These are phyloP conservation scores for Coriolopsis trogii DNA, from an alignment of 1,284 basidiomycete species.

Conservation along the genomic window DNA sequence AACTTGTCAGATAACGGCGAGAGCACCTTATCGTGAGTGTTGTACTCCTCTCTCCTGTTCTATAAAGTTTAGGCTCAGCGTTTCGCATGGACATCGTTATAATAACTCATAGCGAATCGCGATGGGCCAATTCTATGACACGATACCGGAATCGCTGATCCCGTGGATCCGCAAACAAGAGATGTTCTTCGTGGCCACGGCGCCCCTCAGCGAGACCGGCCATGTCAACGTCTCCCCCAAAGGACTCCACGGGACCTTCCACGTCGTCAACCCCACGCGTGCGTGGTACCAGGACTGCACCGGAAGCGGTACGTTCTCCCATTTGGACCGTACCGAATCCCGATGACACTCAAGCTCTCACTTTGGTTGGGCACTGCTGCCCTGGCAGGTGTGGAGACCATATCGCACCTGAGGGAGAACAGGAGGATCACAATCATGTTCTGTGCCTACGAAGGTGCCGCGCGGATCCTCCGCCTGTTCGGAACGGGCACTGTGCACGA, in stretches of 20 bases:
- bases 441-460: conserved; percentile 54
- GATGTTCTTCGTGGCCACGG: conserved; percentile 60
- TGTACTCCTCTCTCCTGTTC: too few species aligned
- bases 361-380: not conserved
- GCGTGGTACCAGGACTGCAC: conserved; percentile 63
- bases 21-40: too few species aligned
- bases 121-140: conserved; percentile 54
- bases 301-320: conserved; percentile 48
- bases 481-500: conserved; percentile 54
- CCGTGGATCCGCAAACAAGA: conserved; percentile 54
- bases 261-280: conserved; percentile 45
- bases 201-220: conserved; percentile 50
- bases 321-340: not conserved
- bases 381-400: conserved; percentile 52
- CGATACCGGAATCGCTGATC: conserved; percentile 46
- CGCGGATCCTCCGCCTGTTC: conserved; percentile 52
- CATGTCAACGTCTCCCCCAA: conserved; percentile 63
- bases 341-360: too few species aligned
- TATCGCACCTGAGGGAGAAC: conserved; percentile 59
- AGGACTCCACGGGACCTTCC: conserved; percentile 50
- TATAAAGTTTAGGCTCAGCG: too few species aligned
- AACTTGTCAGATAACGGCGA: too few species aligned
- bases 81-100: too few species aligned
- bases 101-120: too few species aligned
- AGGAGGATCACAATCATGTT: conserved; percentile 59